Base-by-base conservation (phyloP, 306 rosid genomes). In the Citrullus mucosospermus region DNA sequence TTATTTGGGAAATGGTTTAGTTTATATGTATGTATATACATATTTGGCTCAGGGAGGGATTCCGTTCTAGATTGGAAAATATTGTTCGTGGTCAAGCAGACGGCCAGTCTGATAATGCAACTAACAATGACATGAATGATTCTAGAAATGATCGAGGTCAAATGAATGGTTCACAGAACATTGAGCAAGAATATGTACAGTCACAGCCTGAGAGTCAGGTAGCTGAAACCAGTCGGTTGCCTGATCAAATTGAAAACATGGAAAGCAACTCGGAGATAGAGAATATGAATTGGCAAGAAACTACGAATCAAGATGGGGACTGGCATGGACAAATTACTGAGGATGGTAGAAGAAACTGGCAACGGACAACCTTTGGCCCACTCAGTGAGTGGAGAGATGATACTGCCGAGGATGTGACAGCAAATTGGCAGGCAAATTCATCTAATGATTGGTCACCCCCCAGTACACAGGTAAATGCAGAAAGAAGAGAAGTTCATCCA, bases 1-100 rank as follows among this genome's bases (percentile, higher is more conserved):
- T 34, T 53, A 16, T 50, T 51, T 25, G 54, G 77, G n/a, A 5
- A 51, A 10, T 10, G 61, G 15, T 48, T 6, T 74, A 74, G 68
- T 84, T 83, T 71, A 80, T 61, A 75, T 86, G 81, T 54, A 36
- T 46, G 77, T 58, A 17, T 55, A 55, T 55, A 17, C 10, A 17
- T 79, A 75, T 78, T 68, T 66, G 30, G 15, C 68, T 70, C 80
- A 96, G 99, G 96, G 97, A 96, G 62, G 99, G 99, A 41, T 96
- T 96, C 83, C 93, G 97, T 32, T 88, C 90, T 78, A 91, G 92
- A 83, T 89, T 93, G 83, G 99, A 96, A 88, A 91, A 53, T 81
- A 91, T 95, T 82, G 99, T 92, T 76, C 99, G 93, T 80, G 96
- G 92, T 79, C 99, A 92, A 83, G 90, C 85, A 68, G 84, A 85